Evolutionary conservation across 2,329 filamentous ascomycete species (phyloP).

Genomic region (Pseudocercospora cruenta): DNA sequence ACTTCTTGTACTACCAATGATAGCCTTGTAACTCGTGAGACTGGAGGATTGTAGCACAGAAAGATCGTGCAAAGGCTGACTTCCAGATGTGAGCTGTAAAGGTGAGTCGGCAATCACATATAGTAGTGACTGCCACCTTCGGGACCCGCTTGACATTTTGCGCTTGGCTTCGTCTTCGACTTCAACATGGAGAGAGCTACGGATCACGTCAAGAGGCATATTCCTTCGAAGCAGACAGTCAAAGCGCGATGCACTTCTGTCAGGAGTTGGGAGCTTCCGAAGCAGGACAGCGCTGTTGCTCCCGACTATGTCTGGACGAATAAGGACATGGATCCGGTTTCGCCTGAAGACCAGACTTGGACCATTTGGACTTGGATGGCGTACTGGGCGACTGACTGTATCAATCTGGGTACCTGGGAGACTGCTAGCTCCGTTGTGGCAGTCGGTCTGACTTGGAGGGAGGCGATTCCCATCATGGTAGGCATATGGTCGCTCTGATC

Average conservation of each 20-base stretch:
- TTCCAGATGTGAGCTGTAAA: background rate
- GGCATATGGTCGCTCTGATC: background rate
- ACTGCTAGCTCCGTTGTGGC: slow-evolving; percentile 53
- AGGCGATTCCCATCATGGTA: slow-evolving; percentile 57
- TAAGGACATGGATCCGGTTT: slow-evolving; percentile 44
- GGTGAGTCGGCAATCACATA: background rate
- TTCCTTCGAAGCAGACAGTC: slow-evolving; percentile 42
- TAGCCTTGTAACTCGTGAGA: slow-evolving; percentile 5
- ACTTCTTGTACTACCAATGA: slow-evolving; percentile 19
- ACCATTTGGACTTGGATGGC: slow-evolving; percentile 45
- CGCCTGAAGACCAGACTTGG: slow-evolving; percentile 37
- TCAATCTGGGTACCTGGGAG: slow-evolving; percentile 40
- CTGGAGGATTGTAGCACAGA: slow-evolving; percentile 7
- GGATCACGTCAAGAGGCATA: slow-evolving; percentile 34
- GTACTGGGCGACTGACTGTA: slow-evolving; percentile 47
- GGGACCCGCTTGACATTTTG: background rate
- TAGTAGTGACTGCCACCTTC: background rate
- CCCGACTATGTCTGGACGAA: slow-evolving; percentile 48
- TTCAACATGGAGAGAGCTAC: slow-evolving; percentile 10
- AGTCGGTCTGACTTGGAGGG: slow-evolving; percentile 59
- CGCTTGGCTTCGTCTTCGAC: background rate
- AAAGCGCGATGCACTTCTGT: slow-evolving; percentile 47
- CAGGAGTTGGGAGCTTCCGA: slow-evolving; percentile 53
- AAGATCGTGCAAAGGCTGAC: slow-evolving; percentile 7
- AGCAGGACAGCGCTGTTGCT: slow-evolving; percentile 53